Evolutionary conservation across 1,284 basidiomycete species (phyloP).

Genomic region (Leccinum pachyderme): DNA sequence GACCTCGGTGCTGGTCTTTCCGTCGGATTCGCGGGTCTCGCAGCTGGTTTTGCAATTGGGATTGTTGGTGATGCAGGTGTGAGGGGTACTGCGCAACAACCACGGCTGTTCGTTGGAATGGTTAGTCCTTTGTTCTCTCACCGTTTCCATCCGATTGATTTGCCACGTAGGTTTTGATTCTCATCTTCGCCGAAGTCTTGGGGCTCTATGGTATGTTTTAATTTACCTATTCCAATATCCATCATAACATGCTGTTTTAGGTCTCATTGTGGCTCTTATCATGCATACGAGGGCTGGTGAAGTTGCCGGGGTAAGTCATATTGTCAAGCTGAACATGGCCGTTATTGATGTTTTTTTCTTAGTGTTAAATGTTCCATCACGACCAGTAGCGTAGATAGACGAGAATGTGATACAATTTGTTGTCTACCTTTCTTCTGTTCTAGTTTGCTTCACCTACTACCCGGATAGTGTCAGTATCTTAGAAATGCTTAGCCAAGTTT

Average conservation of each 20-base stretch:
- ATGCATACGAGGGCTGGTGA: conserved; percentile 68
- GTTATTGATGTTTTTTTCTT: not conserved
- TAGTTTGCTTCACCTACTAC: conserved; percentile 6
- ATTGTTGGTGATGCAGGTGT: conserved; percentile 97
- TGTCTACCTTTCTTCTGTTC: conserved; percentile 9
- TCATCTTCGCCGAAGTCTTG: conserved; percentile 86
- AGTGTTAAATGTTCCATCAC: conserved; percentile 23
- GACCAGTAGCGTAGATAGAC: conserved; percentile 11
- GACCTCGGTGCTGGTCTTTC: conserved; percentile 89
- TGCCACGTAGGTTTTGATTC: conserved; percentile 56
- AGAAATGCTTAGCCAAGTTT: not conserved
- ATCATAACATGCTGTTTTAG: conserved; percentile 28
- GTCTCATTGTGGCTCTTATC: conserved; percentile 87
- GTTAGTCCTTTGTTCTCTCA: conserved; percentile 33
- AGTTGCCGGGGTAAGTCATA: conserved; percentile 23
- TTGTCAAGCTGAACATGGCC: not conserved
- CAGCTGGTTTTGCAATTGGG: conserved; percentile 90
- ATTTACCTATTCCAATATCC: not conserved
- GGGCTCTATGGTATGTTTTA: conserved; percentile 62
- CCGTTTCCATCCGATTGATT: conserved; percentile 7
- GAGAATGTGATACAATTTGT: conserved; percentile 7
- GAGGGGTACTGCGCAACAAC: conserved; percentile 87
- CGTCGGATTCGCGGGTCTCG: conserved; percentile 86
- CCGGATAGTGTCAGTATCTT: not conserved
- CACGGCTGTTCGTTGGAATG: conserved; percentile 90